These are phyloP conservation scores for Haematococcus lacustris DNA, from an alignment of 139 green algal species.

Conservation along the genomic window DNA sequence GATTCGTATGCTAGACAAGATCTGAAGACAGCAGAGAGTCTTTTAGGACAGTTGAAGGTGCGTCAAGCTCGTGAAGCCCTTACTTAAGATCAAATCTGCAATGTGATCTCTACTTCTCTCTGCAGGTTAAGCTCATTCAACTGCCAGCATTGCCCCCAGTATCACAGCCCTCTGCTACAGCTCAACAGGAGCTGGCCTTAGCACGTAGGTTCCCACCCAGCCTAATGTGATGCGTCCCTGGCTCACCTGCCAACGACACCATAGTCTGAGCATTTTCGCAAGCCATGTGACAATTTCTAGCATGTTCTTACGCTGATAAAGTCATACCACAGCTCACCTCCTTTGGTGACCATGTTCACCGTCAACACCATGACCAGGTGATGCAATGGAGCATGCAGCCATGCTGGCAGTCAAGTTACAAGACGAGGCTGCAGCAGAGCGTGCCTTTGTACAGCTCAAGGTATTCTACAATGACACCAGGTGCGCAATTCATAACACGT, in stretches of 20 bases:
- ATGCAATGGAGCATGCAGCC: constrained; percentile 83
- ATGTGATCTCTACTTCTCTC: neutral
- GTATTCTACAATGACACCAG: constrained; percentile 84
- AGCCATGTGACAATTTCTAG: too few species aligned
- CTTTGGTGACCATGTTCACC: neutral
- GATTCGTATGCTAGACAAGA: constrained; percentile 42
- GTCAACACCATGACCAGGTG: constrained; percentile 36
- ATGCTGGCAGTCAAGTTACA: constrained; percentile 64
- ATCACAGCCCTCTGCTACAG: constrained; percentile 47
- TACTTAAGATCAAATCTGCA: neutral
- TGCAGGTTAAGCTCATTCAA: constrained; percentile 73
- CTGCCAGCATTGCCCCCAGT: constrained; percentile 65
- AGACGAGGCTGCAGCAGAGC: constrained; percentile 83
- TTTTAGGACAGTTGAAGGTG: constrained; percentile 55
- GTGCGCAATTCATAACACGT: constrained; percentile 32
- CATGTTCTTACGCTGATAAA: too few species aligned
- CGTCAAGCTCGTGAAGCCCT: too few species aligned
- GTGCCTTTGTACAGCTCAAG: constrained; percentile 81
- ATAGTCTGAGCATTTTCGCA: too few species aligned
- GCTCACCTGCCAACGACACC: too few species aligned
- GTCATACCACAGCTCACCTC: too few species aligned
- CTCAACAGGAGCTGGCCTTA: constrained; percentile 66
- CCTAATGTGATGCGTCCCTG: neutral
- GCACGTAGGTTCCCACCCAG: constrained; percentile 48
- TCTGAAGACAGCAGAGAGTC: constrained; percentile 20